Percentiles rank a stretch among this genome's conserved stretches.
Conservation (phyloP, 129 eudicot species). For the Escallonia herrerae region DNA sequence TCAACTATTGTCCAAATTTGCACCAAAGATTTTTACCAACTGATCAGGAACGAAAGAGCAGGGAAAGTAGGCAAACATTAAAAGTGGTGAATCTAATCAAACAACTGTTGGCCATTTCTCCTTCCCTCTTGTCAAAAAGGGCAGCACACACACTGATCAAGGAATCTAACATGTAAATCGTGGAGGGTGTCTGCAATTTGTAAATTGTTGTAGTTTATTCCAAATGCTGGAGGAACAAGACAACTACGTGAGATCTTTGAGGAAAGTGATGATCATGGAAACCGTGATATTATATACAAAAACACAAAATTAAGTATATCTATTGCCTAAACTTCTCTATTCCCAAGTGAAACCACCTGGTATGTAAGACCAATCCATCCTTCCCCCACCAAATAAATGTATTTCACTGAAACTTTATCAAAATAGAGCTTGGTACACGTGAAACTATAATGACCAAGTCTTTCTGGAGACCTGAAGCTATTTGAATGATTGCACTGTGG, state of each 20-base stretch:
- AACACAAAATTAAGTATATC: conserved; percentile 10
- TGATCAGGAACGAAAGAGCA: too few species aligned
- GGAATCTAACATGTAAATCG: too few species aligned
- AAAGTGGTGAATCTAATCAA: too few species aligned
- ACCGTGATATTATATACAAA: not conserved
- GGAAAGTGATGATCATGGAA: conserved; percentile 16
- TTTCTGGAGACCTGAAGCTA: not conserved
- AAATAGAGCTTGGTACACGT: conserved; percentile 16
- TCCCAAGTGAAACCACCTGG: conserved; percentile 38
- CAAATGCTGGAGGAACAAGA: conserved; percentile 11
- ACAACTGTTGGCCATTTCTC: too few species aligned
- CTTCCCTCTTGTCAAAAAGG: too few species aligned
- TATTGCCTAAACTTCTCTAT: conserved; percentile 14
- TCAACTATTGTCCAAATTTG: too few species aligned
- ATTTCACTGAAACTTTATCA: not conserved
- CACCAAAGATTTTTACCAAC: too few species aligned
- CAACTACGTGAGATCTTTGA: conserved; percentile 17
- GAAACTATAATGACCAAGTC: conserved; percentile 19
- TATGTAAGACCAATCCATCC: conserved; percentile 9
- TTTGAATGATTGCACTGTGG: not conserved
- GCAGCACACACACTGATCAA: too few species aligned
- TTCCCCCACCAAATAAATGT: not conserved
- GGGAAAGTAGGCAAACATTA: too few species aligned
- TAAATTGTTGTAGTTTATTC: not conserved
- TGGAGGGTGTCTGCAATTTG: too few species aligned